Evolutionary conservation across 352 stramenopile species (phyloP).

Genomic region (Globisporangium rhizosaccharum): DNA sequence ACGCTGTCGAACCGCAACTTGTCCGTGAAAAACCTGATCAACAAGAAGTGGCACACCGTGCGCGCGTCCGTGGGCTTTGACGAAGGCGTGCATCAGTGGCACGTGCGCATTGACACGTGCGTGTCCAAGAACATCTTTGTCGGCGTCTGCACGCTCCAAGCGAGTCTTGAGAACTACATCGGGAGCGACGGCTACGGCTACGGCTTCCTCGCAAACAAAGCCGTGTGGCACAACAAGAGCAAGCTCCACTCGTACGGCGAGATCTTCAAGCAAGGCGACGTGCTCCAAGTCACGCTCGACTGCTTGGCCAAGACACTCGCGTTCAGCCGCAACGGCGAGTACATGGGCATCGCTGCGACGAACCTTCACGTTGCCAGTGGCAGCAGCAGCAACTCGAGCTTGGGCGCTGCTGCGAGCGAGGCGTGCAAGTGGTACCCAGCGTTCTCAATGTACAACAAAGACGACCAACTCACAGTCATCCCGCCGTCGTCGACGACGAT

Average conservation of each 20-base stretch:
- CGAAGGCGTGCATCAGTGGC: conserved; percentile 81
- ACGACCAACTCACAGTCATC: conserved; percentile 78
- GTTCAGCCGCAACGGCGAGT: conserved; percentile 85
- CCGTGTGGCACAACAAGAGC: conserved; percentile 90
- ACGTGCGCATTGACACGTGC: conserved; percentile 84
- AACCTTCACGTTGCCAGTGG: conserved; percentile 35
- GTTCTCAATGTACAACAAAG: conserved; percentile 91
- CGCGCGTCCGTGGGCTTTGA: conserved; percentile 63
- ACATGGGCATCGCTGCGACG: conserved; percentile 78
- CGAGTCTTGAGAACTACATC: conserved; percentile 86
- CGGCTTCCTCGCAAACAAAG: conserved; percentile 89
- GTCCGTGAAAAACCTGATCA: conserved; percentile 75
- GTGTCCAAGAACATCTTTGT: conserved; percentile 93
- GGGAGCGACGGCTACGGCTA: conserved; percentile 86
- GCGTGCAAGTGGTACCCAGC: conserved; percentile 78
- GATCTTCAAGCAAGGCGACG: conserved; percentile 88
- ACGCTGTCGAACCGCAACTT: conserved; percentile 66
- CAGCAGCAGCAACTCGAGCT: conserved; percentile 1
- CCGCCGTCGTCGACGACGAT: conserved; percentile 18
- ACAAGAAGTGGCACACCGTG: conserved; percentile 91
- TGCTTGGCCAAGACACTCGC: conserved; percentile 74
- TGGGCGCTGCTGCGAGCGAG: neutral
- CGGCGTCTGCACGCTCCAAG: conserved; percentile 65
- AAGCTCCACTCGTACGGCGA: conserved; percentile 88
- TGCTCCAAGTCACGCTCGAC: conserved; percentile 81